phyloP scores from a whole-genome alignment of 257 asterid genomes.

The Striga asiatica region DNA sequence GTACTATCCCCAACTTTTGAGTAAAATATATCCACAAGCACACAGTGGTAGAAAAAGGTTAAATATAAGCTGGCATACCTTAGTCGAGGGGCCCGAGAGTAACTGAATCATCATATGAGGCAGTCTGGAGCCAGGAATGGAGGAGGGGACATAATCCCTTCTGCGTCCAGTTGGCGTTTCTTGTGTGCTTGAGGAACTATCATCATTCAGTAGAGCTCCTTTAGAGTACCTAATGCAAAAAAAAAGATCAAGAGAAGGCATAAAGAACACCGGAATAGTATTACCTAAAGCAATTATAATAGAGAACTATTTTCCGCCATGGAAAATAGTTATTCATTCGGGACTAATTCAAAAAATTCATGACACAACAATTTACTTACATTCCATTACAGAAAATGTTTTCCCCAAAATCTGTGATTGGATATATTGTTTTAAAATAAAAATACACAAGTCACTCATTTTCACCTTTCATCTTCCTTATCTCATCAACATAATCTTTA shows the following conservation, averaged over 20 bases:
- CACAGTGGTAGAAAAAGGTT: background rate
- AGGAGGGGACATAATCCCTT: slow-evolving; percentile 68
- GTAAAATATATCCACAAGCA: background rate
- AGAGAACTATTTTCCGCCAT: background rate
- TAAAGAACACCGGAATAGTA: slow-evolving; percentile 4
- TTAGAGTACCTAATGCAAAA: slow-evolving; percentile 44
- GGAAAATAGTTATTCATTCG: no score
- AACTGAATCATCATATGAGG: slow-evolving; percentile 65
- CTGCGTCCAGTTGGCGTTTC: slow-evolving; percentile 75
- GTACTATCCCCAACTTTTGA: background rate
- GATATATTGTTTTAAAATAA: no score
- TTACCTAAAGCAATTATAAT: background rate
- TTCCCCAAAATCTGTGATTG: no score
- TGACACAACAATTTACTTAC: no score
- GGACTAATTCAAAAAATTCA: no score
- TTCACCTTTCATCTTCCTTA: no score
- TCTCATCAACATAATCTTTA: no score
- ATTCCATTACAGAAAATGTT: no score
- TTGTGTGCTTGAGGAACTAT: slow-evolving; percentile 16
- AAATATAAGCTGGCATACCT: slow-evolving; percentile 31
- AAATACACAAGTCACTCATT: no score
- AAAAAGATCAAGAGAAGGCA: slow-evolving; percentile 15
- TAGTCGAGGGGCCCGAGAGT: slow-evolving; percentile 24
- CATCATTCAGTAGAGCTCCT: slow-evolving; percentile 61
- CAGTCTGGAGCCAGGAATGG: slow-evolving; percentile 71